Conservation (phyloP, 495 filamentous ascomycete species). For the Massariosphaeria phaeospora region DNA sequence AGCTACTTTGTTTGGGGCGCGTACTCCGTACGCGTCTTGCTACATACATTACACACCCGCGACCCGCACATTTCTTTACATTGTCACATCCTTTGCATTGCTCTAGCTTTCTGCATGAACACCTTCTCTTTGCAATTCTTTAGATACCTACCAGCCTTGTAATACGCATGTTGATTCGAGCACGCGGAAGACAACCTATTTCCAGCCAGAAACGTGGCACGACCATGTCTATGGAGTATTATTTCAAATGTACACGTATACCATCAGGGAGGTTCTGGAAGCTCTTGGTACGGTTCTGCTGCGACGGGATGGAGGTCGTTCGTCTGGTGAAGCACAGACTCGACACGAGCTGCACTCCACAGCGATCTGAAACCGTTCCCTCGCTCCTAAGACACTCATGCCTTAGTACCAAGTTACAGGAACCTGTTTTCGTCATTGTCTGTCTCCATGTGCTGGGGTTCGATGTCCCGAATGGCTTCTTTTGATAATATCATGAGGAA, state of each 20-base stretch:
- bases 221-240: too few relatives aligned
- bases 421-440: neutral
- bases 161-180: too few relatives aligned
- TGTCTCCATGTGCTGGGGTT: neutral
- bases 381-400: conserved; percentile 18
- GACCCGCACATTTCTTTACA: too few relatives aligned
- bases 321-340: conserved; percentile 18
- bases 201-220: too few relatives aligned
- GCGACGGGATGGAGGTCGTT: neutral
- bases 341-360: conserved; percentile 14
- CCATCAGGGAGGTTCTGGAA: neutral
- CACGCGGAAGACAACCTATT: too few relatives aligned
- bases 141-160: too few relatives aligned
- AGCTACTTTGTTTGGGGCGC: neutral
- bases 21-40: neutral
- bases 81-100: too few relatives aligned
- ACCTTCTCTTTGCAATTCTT: too few relatives aligned
- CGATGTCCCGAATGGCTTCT: too few relatives aligned
- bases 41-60: too few relatives aligned
- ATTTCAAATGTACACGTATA: conserved; percentile 10
- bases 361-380: conserved; percentile 20
- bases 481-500: neutral
- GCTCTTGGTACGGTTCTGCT: neutral
- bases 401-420: conserved; percentile 12
- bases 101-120: too few relatives aligned